Evolutionary conservation across 148 eudicot genomes (phyloP).

Genomic region (Rhododendron ferrugineum): DNA sequence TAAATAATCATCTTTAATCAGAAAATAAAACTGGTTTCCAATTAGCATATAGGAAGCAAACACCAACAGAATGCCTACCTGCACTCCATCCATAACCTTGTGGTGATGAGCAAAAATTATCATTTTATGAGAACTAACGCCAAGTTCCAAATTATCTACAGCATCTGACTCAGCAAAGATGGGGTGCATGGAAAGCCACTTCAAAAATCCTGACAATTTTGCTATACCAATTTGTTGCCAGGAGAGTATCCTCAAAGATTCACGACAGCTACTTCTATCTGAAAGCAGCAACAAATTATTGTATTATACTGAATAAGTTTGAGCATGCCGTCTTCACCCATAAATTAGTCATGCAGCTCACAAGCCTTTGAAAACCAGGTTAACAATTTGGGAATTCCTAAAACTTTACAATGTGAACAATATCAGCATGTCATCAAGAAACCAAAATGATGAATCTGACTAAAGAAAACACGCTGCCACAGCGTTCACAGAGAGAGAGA

Average conservation of each 20-base stretch:
- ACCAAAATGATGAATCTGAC: background rate
- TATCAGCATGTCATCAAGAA: background rate
- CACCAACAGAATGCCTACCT: conserved; percentile 46
- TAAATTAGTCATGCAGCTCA: background rate
- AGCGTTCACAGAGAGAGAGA: background rate
- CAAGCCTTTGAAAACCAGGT: background rate
- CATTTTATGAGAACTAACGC: conserved; percentile 73
- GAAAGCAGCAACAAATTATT: conserved; percentile 18
- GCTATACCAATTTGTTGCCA: conserved; percentile 80
- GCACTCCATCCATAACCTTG: conserved; percentile 79
- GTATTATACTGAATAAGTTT: background rate
- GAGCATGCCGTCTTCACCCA: conserved; percentile 7
- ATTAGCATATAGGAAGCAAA: background rate
- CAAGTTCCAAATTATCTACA: conserved; percentile 31
- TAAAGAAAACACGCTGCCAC: background rate
- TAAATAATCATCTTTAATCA: background rate
- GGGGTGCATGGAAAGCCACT: conserved; percentile 95
- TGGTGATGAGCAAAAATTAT: conserved; percentile 95
- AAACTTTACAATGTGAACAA: background rate
- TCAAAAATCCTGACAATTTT: conserved; percentile 70
- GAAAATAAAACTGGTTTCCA: background rate
- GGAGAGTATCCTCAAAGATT: conserved; percentile 45
- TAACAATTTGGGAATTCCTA: background rate
- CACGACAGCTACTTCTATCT: conserved; percentile 31
- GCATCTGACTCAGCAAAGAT: conserved; percentile 47